These are phyloP conservation scores for Periconia sp. DNA, from an alignment of 2,329 filamentous ascomycete species.

Conservation along the genomic window DNA sequence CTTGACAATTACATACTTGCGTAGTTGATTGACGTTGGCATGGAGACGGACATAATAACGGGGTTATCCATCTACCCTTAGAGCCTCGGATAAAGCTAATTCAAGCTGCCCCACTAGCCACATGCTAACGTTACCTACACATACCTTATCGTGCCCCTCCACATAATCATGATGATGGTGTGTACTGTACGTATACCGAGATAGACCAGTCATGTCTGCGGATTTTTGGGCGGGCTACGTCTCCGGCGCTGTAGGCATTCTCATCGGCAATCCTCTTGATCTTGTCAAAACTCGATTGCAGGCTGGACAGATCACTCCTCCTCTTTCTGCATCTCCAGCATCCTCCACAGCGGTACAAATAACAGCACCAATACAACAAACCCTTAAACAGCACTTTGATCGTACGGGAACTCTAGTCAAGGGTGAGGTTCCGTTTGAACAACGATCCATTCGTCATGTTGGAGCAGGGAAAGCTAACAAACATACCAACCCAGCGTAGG, in stretches of 20 bases:
- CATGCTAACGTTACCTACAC: constrained; percentile 11
- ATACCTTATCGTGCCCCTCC: background rate
- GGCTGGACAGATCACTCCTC: constrained; percentile 52
- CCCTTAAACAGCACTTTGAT: constrained; percentile 38
- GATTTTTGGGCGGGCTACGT: constrained; percentile 95
- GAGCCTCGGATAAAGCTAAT: constrained; percentile 7
- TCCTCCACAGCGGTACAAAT: constrained; percentile 9
- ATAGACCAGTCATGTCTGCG: constrained; percentile 64
- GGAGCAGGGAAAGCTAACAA: constrained; percentile 5
- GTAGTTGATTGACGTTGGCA: background rate
- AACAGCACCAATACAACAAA: constrained; percentile 14
- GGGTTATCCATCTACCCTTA: background rate
- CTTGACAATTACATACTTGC: background rate
- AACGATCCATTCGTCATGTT: background rate
- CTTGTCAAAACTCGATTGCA: constrained; percentile 80
- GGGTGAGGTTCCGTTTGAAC: constrained; percentile 27
- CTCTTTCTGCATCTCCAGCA: constrained; percentile 13
- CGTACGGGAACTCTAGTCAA: constrained; percentile 39
- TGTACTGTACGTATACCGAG: background rate
- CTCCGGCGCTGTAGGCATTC: constrained; percentile 80
- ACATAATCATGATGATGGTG: background rate
- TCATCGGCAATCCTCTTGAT: constrained; percentile 86
- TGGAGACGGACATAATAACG: background rate
- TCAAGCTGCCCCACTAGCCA: background rate
- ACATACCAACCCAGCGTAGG: constrained; percentile 51